phyloP scores from a whole-genome alignment of 139 green algal species.

The Mesotaenium endlicherianum region DNA sequence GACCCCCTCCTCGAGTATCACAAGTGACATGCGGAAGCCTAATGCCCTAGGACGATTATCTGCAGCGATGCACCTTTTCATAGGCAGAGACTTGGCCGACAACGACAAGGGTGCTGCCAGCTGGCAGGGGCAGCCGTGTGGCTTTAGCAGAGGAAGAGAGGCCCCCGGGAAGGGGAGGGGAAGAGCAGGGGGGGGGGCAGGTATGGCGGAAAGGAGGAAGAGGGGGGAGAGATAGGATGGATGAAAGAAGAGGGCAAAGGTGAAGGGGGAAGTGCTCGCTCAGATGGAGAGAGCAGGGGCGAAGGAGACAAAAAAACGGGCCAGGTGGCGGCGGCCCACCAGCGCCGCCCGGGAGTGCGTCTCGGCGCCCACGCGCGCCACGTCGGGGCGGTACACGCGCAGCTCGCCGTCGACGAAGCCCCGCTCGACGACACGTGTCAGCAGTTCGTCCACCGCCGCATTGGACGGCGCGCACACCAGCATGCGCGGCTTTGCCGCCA shows the following conservation, averaged over 20 bases:
- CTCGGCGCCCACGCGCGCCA: constrained; percentile 40
- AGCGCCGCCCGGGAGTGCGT: not conserved
- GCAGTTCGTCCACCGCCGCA: constrained; percentile 89
- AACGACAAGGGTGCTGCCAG: no score
- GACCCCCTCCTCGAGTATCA: no score
- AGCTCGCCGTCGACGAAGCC: constrained; percentile 66
- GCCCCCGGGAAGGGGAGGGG: no score
- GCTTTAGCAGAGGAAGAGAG: no score
- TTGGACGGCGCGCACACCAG: constrained; percentile 94
- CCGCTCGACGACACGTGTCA: constrained; percentile 77
- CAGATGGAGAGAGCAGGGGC: not conserved
- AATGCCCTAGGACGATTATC: no score
- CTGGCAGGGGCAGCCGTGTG: no score
- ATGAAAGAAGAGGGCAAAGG: not conserved
- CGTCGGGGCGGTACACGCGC: constrained; percentile 8
- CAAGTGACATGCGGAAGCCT: no score
- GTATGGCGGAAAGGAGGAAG: not conserved
- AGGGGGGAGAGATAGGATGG: not conserved
- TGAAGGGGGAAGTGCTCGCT: not conserved
- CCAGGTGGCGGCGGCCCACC: no score
- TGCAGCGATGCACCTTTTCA: no score
- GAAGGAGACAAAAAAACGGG: not conserved
- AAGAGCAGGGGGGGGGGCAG: not conserved
- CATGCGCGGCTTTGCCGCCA: constrained; percentile 56
- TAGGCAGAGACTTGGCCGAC: no score